Percentiles rank a stretch among this genome's conserved stretches.
Evolutionary conservation across 345 rosid species (phyloP).

Genomic region (Garcia nutans): DNA sequence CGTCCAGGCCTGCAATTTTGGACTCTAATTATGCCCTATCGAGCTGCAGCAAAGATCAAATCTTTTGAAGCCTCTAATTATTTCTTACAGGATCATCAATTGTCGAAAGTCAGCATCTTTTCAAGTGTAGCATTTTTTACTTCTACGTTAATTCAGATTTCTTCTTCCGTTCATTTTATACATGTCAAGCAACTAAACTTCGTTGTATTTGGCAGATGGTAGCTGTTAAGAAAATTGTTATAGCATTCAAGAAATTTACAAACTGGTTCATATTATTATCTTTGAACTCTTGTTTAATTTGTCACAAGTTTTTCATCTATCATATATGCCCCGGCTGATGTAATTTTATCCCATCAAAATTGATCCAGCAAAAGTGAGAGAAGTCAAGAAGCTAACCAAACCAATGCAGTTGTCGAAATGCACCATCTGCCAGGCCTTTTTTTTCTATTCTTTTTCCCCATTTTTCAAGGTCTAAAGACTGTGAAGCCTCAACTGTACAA

Average conservation of each 20-base stretch:
- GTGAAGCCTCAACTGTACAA: too few species aligned
- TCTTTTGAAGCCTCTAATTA: not conserved
- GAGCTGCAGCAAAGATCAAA: not conserved
- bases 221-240: constrained; percentile 4
- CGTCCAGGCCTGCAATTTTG: constrained; percentile 94
- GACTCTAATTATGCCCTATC: constrained; percentile 33
- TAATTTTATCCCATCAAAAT: too few species aligned
- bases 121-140: constrained; percentile 13
- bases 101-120: not conserved
- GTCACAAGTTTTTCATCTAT: too few species aligned
- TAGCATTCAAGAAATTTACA: not conserved
- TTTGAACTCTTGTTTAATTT: too few species aligned
- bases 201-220: constrained; percentile 3
- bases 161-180: constrained; percentile 4
- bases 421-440: too few species aligned
- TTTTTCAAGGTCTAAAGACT: too few species aligned
- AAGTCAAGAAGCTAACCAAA: too few species aligned
- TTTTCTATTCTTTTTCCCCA: too few species aligned
- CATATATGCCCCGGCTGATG: too few species aligned
- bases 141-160: not conserved
- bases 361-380: too few species aligned
- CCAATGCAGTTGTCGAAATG: too few species aligned
- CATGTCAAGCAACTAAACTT: constrained; percentile 14
- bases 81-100: constrained; percentile 8
- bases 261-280: too few species aligned